Percentiles rank a stretch among this genome's conserved stretches.
These are phyloP conservation scores for Syncephalis plumigaleata DNA, from an alignment of 371 early-diverging fungal species.

Conservation along the genomic window DNA sequence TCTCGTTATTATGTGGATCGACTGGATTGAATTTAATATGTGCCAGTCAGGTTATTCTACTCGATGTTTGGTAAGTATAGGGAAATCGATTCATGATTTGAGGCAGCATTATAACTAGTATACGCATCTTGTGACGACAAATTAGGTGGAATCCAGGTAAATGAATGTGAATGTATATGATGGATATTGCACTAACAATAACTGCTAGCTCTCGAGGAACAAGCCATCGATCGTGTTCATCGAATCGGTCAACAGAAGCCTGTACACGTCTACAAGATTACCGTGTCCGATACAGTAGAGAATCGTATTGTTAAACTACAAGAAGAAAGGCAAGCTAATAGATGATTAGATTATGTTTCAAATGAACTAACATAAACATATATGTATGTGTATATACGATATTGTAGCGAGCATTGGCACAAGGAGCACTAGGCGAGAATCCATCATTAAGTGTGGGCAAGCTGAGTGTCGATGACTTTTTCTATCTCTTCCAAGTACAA, in stretches of 20 bases:
- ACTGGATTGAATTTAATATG: slow-evolving; percentile 78
- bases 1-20: slow-evolving; percentile 74
- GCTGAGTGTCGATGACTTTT: background rate
- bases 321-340: background rate
- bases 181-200: background rate
- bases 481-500: background rate
- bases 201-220: slow-evolving; percentile 39
- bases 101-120: too few relatives aligned
- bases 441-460: background rate
- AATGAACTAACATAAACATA: too few relatives aligned
- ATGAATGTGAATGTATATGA: background rate
- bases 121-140: too few relatives aligned
- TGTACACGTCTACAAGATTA: background rate
- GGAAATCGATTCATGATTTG: too few relatives aligned
- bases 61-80: background rate
- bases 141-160: background rate
- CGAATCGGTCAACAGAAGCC: slow-evolving; percentile 20
- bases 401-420: background rate
- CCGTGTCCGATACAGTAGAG: background rate
- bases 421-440: background rate
- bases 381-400: too few relatives aligned
- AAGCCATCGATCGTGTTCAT: slow-evolving; percentile 76
- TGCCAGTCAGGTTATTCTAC: slow-evolving; percentile 36
- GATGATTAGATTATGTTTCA: too few relatives aligned
- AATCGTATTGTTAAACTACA: slow-evolving; percentile 2